These are phyloP conservation scores for Leucocoprinus sp. DNA, from an alignment of 768 basidiomycete genomes.

Conservation along the genomic window DNA sequence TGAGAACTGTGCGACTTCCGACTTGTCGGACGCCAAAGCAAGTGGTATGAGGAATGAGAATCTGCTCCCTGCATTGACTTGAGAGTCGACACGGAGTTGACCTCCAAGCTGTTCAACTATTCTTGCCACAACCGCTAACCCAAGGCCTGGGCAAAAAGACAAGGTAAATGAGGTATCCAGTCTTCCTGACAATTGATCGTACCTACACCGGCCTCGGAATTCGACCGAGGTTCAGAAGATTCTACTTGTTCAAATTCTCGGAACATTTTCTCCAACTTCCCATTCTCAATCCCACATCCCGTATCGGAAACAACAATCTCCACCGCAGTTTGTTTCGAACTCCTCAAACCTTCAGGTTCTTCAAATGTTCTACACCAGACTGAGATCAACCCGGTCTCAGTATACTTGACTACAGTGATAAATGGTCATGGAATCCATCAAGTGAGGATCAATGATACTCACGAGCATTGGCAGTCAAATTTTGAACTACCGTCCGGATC, in stretches of 20 bases:
- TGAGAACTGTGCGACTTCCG: constrained; percentile 15
- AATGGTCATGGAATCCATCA: not conserved
- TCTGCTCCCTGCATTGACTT: constrained; percentile 53
- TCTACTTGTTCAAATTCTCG: constrained; percentile 76
- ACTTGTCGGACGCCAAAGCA: constrained; percentile 26
- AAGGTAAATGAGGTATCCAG: not conserved
- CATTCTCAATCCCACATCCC: constrained; percentile 58
- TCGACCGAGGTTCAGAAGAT: constrained; percentile 31
- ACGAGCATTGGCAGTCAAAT: constrained; percentile 72
- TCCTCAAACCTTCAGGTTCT: constrained; percentile 43
- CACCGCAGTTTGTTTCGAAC: constrained; percentile 41
- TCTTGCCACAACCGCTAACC: constrained; percentile 72
- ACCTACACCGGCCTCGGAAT: constrained; percentile 40
- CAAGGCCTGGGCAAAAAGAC: constrained; percentile 39
- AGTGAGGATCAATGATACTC: constrained; percentile 15
- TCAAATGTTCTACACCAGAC: constrained; percentile 46
- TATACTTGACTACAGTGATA: constrained; percentile 58
- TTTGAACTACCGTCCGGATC: constrained; percentile 69
- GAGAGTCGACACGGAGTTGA: constrained; percentile 71
- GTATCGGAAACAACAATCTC: constrained; percentile 69
- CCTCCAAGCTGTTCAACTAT: constrained; percentile 76
- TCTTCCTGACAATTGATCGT: constrained; percentile 11
- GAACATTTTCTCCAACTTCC: constrained; percentile 69
- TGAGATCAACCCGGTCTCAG: constrained; percentile 48
- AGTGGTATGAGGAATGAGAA: constrained; percentile 72